Base-by-base conservation (phyloP, 2,329 filamentous ascomycete genomes). In the Trichoderma koningiopsis region DNA sequence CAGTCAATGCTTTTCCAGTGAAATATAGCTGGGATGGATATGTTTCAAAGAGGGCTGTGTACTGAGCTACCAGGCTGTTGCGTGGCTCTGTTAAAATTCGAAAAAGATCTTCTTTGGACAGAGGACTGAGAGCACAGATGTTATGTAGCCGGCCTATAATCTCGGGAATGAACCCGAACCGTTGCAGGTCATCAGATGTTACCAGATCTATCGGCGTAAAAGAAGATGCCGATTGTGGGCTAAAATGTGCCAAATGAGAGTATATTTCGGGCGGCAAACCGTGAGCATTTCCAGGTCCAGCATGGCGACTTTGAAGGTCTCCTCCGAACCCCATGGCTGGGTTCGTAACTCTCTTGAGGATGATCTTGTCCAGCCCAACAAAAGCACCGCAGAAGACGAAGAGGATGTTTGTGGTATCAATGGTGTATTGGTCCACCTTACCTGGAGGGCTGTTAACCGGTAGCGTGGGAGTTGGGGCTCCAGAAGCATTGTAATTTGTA, bases 351-450 rank as follows among this genome's bases (percentile, higher is more conserved):
- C 96, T 90, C 70, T 94, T 91, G 70, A 97, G 84, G 60, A 99
- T 88, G 40, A 91, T 87, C 78, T 96, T 97, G 76, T 97, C 93
- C 1, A 98, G 84, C 2, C 94, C 95, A 43, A 96, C 92, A 77
- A 99, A 99, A 22, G 96, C 96, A 22, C 96, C 96, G 14, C 94
- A 96, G 78, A 96, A 97, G 53, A 99, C 94, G 81, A 99, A 99
- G 33, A 99, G 87, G 70, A 99, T 98, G 75, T 98, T 97, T 72
- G 94, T 94, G 0, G 96, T 99, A 75, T 96, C 92, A 69, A 97
- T 90, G 68, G 92, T 89, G 76, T 87, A 90, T 75, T 90, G 88
- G 64, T 89, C 87, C 10, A 86, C 83, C 73, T 87, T 88, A 37
- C 83, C 82, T 1, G 82, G 75, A 0, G 84, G 82, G 0, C 85